These are phyloP conservation scores for Pichia sorboxylosa DNA, from an alignment of 1,139 yeast species.

Conservation along the genomic window DNA sequence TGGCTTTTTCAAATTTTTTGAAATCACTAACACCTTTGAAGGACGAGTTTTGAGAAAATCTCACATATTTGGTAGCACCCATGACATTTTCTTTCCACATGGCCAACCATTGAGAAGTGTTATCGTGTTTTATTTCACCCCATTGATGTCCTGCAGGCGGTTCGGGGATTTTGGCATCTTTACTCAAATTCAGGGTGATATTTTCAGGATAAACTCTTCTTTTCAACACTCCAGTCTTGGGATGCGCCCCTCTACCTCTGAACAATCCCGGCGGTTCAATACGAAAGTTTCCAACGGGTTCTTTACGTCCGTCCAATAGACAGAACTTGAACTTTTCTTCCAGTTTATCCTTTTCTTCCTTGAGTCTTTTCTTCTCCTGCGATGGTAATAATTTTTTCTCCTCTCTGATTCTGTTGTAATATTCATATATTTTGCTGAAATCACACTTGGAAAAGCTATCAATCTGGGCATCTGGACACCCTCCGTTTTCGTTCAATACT, in stretches of 20 bases:
- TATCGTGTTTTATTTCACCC: conserved; percentile 85
- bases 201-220: conserved; percentile 82
- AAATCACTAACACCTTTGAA: conserved; percentile 84
- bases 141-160: conserved; percentile 85
- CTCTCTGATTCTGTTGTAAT: conserved; percentile 61
- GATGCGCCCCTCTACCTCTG: conserved; percentile 95
- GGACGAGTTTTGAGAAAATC: conserved; percentile 86
- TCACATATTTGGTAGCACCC: conserved; percentile 72
- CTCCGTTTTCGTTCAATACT: conserved; percentile 62
- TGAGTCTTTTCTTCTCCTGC: conserved; percentile 63
- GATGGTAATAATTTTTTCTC: conserved; percentile 57
- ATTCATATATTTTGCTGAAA: conserved; percentile 60
- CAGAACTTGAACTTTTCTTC: conserved; percentile 83
- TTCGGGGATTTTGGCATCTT: conserved; percentile 58
- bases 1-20: conserved; percentile 87
- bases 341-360: conserved; percentile 56
- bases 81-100: conserved; percentile 94
- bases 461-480: conserved; percentile 42
- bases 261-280: conserved; percentile 95
- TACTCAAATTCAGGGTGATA: conserved; percentile 72
- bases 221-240: conserved; percentile 83
- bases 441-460: conserved; percentile 61
- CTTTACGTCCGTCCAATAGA: conserved; percentile 74
- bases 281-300: conserved; percentile 85
- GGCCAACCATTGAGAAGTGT: conserved; percentile 90